Conservation (phyloP, 202 grass and related monocot species). For the Sporobolus alterniflorus region DNA sequence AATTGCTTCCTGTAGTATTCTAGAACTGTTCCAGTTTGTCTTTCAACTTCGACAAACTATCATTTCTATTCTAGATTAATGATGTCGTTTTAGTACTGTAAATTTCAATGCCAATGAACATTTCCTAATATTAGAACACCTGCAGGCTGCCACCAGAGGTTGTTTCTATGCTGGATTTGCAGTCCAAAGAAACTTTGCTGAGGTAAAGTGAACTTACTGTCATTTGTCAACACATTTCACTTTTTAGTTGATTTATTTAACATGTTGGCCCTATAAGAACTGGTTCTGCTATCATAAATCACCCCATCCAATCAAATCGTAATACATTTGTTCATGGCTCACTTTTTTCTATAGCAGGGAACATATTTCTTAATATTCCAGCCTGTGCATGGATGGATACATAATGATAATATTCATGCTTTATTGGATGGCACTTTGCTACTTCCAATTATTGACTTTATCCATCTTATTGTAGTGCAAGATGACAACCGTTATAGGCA, state of each 20-base stretch:
- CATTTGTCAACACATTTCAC: not conserved
- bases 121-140: not conserved
- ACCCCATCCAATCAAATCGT: not conserved
- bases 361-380: not conserved
- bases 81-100: slow-evolving; percentile 26
- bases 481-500: not conserved
- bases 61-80: not conserved
- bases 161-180: slow-evolving; percentile 99
- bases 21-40: not conserved
- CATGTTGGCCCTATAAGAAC: not conserved
- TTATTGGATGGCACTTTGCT: not conserved
- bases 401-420: too few species aligned
- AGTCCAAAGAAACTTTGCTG: slow-evolving; percentile 92
- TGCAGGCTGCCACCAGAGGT: slow-evolving; percentile 89
- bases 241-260: not conserved
- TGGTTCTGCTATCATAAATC: not conserved
- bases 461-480: slow-evolving; percentile 2
- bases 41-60: not conserved
- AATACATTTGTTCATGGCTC: not conserved
- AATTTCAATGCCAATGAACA: not conserved
- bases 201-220: slow-evolving; percentile 52
- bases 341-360: not conserved
- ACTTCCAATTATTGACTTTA: not conserved
- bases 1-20: not conserved
- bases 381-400: too few species aligned